These are phyloP conservation scores for Apiotrichum mycotoxinovorans DNA, from an alignment of 1,284 basidiomycete genomes.

Conservation along the genomic window DNA sequence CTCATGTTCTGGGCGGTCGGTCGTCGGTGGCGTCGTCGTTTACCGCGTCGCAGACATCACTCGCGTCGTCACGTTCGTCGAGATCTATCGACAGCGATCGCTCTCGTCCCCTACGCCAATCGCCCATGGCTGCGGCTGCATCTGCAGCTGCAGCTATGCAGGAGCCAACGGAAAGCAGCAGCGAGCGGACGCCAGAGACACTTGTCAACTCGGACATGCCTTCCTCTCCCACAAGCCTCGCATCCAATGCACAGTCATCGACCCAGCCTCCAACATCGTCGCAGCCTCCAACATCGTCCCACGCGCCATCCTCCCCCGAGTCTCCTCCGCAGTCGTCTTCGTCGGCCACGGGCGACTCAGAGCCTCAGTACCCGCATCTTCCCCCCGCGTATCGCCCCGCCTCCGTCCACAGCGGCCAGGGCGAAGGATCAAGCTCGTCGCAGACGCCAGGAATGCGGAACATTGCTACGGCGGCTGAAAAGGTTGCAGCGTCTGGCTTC, in stretches of 20 bases:
- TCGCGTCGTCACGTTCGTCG: not conserved
- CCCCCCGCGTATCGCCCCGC: conserved; percentile 48
- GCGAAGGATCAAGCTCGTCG: conserved; percentile 7
- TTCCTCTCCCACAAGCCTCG: not conserved
- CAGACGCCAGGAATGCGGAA: conserved; percentile 5
- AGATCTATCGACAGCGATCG: not conserved
- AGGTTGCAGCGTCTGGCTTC: conserved; percentile 41
- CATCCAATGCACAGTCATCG: not conserved
- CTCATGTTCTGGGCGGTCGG: not conserved
- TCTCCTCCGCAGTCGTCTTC: not conserved
- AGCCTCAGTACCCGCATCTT: conserved; percentile 23
- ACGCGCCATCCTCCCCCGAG: not conserved
- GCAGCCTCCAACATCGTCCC: not conserved
- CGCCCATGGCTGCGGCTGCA: no score
- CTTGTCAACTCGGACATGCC: not conserved
- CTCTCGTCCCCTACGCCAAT: not conserved
- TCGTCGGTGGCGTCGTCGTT: conserved; percentile 2
- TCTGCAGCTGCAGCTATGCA: not conserved
- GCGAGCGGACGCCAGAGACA: not conserved
- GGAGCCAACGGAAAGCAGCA: conserved; percentile 1
- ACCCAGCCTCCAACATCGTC: not conserved
- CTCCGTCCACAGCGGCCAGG: conserved; percentile 23
- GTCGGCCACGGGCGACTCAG: not conserved
- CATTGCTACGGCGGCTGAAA: conserved; percentile 27
- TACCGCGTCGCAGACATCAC: conserved; percentile 1